These are phyloP conservation scores for Aspergillus sp. DNA, from an alignment of 2,329 filamentous ascomycete species.

Conservation along the genomic window DNA sequence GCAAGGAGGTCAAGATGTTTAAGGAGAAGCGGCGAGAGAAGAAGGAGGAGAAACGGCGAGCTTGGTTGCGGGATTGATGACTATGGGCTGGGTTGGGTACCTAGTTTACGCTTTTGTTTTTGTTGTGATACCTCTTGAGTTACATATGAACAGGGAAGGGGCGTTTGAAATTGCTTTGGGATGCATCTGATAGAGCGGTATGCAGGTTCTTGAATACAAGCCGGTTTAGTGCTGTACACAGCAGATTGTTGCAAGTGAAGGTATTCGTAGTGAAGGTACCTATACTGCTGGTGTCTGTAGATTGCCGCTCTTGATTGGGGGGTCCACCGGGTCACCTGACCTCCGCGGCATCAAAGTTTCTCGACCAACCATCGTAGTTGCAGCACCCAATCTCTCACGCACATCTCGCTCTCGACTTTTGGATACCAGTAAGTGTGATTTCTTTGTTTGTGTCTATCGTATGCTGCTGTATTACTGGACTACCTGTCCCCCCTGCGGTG, in stretches of 20 bases:
- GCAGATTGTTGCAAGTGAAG: not conserved
- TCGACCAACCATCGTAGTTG: not conserved
- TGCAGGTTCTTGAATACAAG: not conserved
- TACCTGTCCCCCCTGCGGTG: no score
- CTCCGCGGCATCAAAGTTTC: constrained; percentile 1
- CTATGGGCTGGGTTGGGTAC: not conserved
- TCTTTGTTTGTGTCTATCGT: not conserved
- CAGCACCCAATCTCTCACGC: not conserved
- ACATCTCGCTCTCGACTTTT: no score
- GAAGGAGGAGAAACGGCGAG: constrained; percentile 91
- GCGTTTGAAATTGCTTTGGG: constrained; percentile 10
- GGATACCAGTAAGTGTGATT: not conserved
- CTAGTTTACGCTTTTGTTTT: constrained; percentile 9
- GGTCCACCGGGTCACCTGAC: not conserved
- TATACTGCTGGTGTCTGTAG: not conserved
- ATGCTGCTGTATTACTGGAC: no score
- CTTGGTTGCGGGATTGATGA: constrained; percentile 79
- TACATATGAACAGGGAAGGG: constrained; percentile 8
- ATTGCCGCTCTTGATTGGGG: not conserved
- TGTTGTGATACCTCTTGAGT: constrained; percentile 15
- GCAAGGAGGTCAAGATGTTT: constrained; percentile 84
- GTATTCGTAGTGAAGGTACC: not conserved
- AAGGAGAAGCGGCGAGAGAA: constrained; percentile 83
- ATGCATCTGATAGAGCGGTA: constrained; percentile 12
- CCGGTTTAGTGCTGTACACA: not conserved